Base-by-base conservation (phyloP, 148 eudicot species). In the Simmondsia chinensis region DNA sequence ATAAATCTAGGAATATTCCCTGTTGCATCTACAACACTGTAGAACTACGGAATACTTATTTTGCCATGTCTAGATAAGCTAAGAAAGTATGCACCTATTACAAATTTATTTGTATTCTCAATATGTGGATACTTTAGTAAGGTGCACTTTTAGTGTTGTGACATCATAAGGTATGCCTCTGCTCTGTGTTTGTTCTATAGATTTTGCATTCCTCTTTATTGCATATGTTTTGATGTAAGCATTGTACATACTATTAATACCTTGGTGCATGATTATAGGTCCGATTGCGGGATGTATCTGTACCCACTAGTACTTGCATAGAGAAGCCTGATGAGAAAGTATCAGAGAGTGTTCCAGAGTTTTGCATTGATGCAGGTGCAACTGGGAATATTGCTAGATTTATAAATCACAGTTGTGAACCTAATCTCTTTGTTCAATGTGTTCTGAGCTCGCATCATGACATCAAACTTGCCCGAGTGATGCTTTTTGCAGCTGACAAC, bases 361-460 rank as follows among this genome's bases (percentile, higher is more conserved):
- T 64, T 20, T 76, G 82, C 50, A 68, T 76, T 12, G 78, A 72
- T 60, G 82, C 75, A 7, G 72, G 69, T 7, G 34, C 48, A 12
- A 55, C 44, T 2, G 77, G 82, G 24, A 76, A 61, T 43, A 33
- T 76, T 23, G 71, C 82, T 1, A 57, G 82, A 20, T 76, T 76
- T 37, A 68, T 76, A 9, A 76, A 76, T 35, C 82, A 76, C 47
- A 72, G 82, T 24, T 76, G 82, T 54, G 72, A 72, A 33, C 82
- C 82, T 0, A 72, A 76, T 39, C 60, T 76, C 2, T 76, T 76
- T 43, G 77, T 76, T 4, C 82, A 72, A 33, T 76, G 82, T 30
- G 53, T 76, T 20, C 22, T 76, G 25, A 76, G 69, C 34, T 48
- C 64, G 2, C 82, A 76, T 38, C 77, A 68, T 29, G 78, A 76